Evolutionary conservation across 2,329 filamentous ascomycete species (phyloP), one percentile per base, ranked within the genome.

Genomic region (Pseudocercospora crystallina): DNA sequence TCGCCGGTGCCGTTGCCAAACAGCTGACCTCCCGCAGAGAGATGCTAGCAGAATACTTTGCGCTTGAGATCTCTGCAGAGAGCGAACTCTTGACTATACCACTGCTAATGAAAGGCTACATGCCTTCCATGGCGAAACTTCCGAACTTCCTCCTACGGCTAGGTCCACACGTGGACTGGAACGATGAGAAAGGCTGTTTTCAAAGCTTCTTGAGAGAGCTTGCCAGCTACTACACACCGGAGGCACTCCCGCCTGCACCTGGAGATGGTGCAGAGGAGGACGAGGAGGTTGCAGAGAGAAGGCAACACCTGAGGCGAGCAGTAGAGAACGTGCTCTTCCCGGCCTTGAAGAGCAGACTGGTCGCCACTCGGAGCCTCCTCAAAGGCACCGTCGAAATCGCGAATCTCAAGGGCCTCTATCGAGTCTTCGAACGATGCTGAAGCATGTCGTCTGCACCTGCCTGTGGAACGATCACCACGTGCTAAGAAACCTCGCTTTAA

Each of bases 31-130:
- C 85, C 57, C 82, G 87, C 9, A 80, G 87, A 32, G 87, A 92
- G 63, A 95, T 99, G 89, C 80, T 99, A 1, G 76, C 81, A 2
- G 94, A 99, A 70, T 99, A 99, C 71, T 97, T 99, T 69, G 87
- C 86, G 1, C 74, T 99, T 38, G 85, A 92, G 47, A 84, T 99
- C 32, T 87, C 87, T 0, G 82, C 85, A 1, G 77, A 86, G 0
- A 92, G 91, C 10, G 82, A 92, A 46, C 76, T 99, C 2, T 71
- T 86, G 40, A 84, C 84, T 29, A 85, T 99, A 12, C 95, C 94
- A 0, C 76, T 99, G 8, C 76, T 99, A 32, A 71, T 95, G 39
- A 96, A 91, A 70, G 90, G 90, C 1, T 99, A 99, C 67, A 87
- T 83, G 7, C 95, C 94, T 0, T 84, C 85, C 5, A 73, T 97